Conservation (phyloP, 176 grass and related monocot species). For the Melocanna baccifera region DNA sequence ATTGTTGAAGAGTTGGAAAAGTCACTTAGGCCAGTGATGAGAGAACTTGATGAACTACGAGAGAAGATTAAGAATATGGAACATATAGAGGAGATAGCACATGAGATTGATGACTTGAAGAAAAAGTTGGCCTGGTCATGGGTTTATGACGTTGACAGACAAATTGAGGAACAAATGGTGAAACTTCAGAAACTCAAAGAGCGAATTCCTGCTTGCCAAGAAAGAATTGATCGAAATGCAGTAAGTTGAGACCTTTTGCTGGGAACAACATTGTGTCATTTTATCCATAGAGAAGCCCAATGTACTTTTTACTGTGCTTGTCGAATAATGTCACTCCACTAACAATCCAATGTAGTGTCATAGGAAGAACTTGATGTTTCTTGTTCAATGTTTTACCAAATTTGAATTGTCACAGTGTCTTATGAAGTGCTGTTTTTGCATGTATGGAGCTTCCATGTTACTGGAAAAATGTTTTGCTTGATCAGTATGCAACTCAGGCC, state of each 20-base stretch:
- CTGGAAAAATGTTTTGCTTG: not conserved
- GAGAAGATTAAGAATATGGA: slow-evolving; percentile 93
- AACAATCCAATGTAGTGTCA: not conserved
- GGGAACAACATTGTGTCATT: not conserved
- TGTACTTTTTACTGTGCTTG: not conserved
- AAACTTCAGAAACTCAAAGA: slow-evolving; percentile 79
- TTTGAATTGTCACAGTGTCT: not conserved
- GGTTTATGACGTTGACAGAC: slow-evolving; percentile 77
- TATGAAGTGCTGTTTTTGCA: slow-evolving; percentile 1
- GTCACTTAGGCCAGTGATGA: slow-evolving; percentile 60
- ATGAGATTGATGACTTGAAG: slow-evolving; percentile 68
- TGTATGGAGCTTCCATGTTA: not conserved
- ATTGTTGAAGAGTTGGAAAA: slow-evolving; percentile 70
- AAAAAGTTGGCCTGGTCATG: slow-evolving; percentile 93
- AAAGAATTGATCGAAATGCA: slow-evolving; percentile 65
- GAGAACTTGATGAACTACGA: slow-evolving; percentile 69
- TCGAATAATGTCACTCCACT: not conserved
- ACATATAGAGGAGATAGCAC: slow-evolving; percentile 88
- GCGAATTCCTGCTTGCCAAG: slow-evolving; percentile 78
- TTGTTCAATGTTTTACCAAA: slow-evolving; percentile 3
- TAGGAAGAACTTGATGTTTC: not conserved
- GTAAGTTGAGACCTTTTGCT: slow-evolving; percentile 45
- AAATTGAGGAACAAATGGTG: slow-evolving; percentile 56
- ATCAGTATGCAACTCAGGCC: not conserved
- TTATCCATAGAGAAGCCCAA: not conserved